Base-by-base conservation (phyloP, 176 grass and related monocot genomes). In the Bromus sterilis region DNA sequence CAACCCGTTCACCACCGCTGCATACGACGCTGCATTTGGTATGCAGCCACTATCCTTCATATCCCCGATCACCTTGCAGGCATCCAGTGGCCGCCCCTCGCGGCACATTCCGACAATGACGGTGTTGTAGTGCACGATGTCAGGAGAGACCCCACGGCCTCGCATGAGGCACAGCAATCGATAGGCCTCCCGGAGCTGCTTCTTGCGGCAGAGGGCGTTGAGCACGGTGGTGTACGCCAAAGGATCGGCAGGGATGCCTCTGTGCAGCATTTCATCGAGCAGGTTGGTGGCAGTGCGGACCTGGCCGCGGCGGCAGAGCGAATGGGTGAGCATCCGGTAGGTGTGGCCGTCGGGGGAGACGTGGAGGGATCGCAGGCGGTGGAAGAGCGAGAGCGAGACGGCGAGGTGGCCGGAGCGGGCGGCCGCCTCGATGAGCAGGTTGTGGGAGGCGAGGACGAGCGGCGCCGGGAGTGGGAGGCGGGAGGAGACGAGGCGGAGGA, bases 261-360 rank as follows among this genome's bases (percentile, higher is more conserved):
- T 86, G 70, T 98, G 90, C 59, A 94, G 65, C 90, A 94, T 98
- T 84, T 94, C 92, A 15, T 90, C 87, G 59, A 98, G 90, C 83
- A 98, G 75, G 12, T 40, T 68, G 9, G 81, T 34, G 14, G 95
- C 90, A 3, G 85, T 89, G 33, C 72, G 39, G 26, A 94, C 89
- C 85, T 97, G 92, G 4, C 89, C 87, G 32, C 79, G 75, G 42
- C 94, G 87, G 66, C 91, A 94, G 9, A 97, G 71, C 0, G 62
- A 89, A 7, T 92, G 94, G 49, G 83, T 88, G 25, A 94, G 81
- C 33, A 91, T 83, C 41, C 91, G 78, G 80, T 98, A 94, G 73
- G 95, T 84, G 13, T 89, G 30, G 41, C 81, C 80, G 35, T 94
- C 87, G 4, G 89, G 90, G 3, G 85, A 75, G 5, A 98, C 85